phyloP scores from a whole-genome alignment of 768 basidiomycete genomes.

The Pleurotus salmoneostramineus region DNA sequence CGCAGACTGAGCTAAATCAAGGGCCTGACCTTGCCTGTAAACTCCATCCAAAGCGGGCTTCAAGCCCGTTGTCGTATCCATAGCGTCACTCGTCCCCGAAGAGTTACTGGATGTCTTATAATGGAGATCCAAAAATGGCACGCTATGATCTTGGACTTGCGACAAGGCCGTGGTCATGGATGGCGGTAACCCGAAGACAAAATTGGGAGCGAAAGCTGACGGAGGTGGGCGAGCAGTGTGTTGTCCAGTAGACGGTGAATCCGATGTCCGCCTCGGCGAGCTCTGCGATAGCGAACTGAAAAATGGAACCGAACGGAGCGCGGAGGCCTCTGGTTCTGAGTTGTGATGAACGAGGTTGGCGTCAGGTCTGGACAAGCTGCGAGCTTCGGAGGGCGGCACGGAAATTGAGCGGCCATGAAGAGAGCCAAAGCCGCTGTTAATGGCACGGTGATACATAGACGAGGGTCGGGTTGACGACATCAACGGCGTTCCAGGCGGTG shows the following conservation, averaged over 20 bases:
- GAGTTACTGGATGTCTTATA: constrained; percentile 40
- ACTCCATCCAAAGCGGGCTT: constrained; percentile 6
- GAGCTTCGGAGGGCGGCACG: constrained; percentile 51
- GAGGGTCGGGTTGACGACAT: constrained; percentile 33
- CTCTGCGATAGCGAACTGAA: constrained; percentile 10
- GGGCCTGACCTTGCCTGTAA: constrained; percentile 41
- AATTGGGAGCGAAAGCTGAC: constrained; percentile 5
- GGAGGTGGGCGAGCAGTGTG: constrained; percentile 12
- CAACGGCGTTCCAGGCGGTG: constrained; percentile 64
- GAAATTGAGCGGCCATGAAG: constrained; percentile 49
- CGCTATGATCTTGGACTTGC: constrained; percentile 29
- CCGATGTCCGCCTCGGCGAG: not conserved
- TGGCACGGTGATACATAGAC: constrained; percentile 21
- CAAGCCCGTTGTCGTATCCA: constrained; percentile 12
- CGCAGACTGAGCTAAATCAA: constrained; percentile 42
- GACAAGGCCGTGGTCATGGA: constrained; percentile 8
- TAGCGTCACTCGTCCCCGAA: constrained; percentile 9
- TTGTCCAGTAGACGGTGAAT: not conserved
- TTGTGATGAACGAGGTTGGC: constrained; percentile 21
- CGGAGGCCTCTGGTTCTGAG: constrained; percentile 29
- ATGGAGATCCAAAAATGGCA: constrained; percentile 74
- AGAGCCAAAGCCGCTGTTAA: constrained; percentile 6
- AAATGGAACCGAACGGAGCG: constrained; percentile 13
- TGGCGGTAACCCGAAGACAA: constrained; percentile 12
- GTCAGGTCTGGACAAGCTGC: constrained; percentile 26